Base-by-base conservation (phyloP, 768 basidiomycete genomes). In the Tricholoma hemisulphureum region DNA sequence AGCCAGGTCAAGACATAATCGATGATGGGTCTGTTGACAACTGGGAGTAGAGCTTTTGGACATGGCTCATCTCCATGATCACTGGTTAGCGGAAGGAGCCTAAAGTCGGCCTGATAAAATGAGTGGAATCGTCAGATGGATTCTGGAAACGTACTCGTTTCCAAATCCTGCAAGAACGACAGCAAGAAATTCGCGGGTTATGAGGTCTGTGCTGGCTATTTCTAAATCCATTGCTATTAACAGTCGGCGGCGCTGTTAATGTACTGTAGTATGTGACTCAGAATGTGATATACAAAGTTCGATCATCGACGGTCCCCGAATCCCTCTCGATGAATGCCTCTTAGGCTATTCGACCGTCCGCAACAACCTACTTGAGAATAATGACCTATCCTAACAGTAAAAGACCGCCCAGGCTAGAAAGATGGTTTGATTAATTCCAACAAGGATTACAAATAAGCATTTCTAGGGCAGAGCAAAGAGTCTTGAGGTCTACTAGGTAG, bases 111-210 rank as follows among this genome's bases (percentile, higher is more conserved):
- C 60, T 46, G 58, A 62, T 66, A 58, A 65, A 57, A 63, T 54
- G 55, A 53, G 48, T 57, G 52, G 31, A 59, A 50, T 20, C 54
- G 34, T 26, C 11, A 43, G 53, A 28, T 18, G 11, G 13, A 49
- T 32, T 50, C 23, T 23, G 29, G 8, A 24, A 43, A 59, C 10
- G n/a, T 73, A 91, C 95, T 89, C 88, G 65, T 90, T 87, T n/a
- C 95, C 95, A 75, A 93, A 93, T 31, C 95, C 95, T 26, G 93
- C 90, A 11, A 97, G 80, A 24, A 97, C 77, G 18, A 98, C 85
- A 0, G 91, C 95, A 52, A 91, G 83, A 69, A 97, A 97, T 70
- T 97, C 95, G 28, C 81, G 82, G 31, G 81, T 79, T 21, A 83
- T 77, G 24, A 78, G 75, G 48, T 81, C 82, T 39, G 53, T 13